Base-by-base conservation (phyloP, 2,329 filamentous ascomycete species). In the Aphanocladium album region DNA sequence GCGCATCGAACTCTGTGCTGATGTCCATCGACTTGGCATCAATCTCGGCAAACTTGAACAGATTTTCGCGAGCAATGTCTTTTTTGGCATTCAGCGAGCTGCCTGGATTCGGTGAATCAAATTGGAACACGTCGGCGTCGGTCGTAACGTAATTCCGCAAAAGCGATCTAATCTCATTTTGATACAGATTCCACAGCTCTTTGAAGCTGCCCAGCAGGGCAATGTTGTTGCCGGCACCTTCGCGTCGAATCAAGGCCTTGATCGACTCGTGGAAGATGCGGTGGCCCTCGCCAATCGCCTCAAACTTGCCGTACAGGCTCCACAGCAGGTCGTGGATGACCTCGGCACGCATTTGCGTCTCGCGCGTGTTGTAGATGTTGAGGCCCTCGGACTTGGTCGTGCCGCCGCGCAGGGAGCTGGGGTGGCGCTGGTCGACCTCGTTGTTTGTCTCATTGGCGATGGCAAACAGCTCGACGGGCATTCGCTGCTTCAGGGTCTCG, bases 71-170 rank as follows among this genome's bases (percentile, higher is more conserved):
- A 53, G 80, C 77, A 4, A 68, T 67, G 60, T 82, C 80, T 60
- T 77, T 77, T 57, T 73, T 77, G 45, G 80, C 79, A 59, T 79
- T 78, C 30, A 79, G 64, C 16, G 71, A 72, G n/a, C 73, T 68
- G 1, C 81, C 80, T 2, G 80, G 65, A 72, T 81, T 72, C 66
- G 82, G 73, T 74, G 85, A 74, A 76, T 85, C 70, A 79, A 84
- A 81, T 58, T 87, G 84, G 67, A 87, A 88, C 16, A 88, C 77
- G 64, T 96, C 89, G 27, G 90, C 91, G 71, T 96, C 92, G 1
- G 92, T 96, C 0, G 95, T 96, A 56, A 99, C 86, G 71, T 99
- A 98, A 72, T 97, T 96, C 74, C 98, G 95, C 61, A 99, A 79
- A 16, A 99, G 79, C 5, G 93, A 96, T 46, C 93, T 86, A 66